A percentile compares a stretch with the other conserved stretches of the same genome.
phyloP scores from a whole-genome alignment of 139 green algal genomes.

The Chlorella vulgaris region DNA sequence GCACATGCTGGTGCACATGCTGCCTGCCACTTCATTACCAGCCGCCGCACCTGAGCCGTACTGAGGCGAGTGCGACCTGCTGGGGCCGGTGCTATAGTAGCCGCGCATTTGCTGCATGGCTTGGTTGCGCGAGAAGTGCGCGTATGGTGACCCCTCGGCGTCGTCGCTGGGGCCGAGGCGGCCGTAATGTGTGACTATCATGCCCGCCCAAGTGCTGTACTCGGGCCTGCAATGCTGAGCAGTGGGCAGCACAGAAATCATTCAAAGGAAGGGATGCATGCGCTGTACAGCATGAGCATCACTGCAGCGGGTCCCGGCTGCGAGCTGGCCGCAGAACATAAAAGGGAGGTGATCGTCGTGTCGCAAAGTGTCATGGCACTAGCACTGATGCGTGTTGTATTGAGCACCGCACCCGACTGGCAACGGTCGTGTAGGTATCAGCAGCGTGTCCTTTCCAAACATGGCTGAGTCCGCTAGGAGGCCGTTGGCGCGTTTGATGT shows the following conservation, averaged over 20 bases:
- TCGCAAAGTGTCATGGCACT: too few species aligned
- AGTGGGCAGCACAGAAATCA: background rate
- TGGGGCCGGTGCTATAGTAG: slow-evolving; percentile 48
- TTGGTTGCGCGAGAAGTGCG: slow-evolving; percentile 19
- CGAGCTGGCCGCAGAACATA: background rate
- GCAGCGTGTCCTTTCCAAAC: slow-evolving; percentile 74
- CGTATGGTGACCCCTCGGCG: background rate
- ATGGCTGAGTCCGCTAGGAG: slow-evolving; percentile 82
- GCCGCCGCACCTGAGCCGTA: slow-evolving; percentile 20
- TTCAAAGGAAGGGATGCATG: too few species aligned
- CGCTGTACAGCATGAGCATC: too few species aligned
- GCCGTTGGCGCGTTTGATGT: slow-evolving; percentile 88
- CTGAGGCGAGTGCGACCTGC: slow-evolving; percentile 21
- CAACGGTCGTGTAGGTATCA: slow-evolving; percentile 72
- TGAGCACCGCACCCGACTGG: slow-evolving; percentile 70
- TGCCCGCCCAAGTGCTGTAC: slow-evolving; percentile 62
- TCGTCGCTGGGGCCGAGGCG: slow-evolving; percentile 14
- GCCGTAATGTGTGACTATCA: slow-evolving; percentile 68
- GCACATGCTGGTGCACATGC: background rate
- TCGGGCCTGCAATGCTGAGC: slow-evolving; percentile 44
- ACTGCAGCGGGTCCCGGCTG: too few species aligned
- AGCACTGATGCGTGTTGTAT: too few species aligned
- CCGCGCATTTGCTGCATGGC: slow-evolving; percentile 45
- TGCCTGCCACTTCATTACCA: background rate
- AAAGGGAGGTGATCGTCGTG: too few species aligned